Evolutionary conservation across 768 basidiomycete genomes (phyloP), one percentile per base, ranked within the genome.

Genomic region (Butyriboletus loyo): DNA sequence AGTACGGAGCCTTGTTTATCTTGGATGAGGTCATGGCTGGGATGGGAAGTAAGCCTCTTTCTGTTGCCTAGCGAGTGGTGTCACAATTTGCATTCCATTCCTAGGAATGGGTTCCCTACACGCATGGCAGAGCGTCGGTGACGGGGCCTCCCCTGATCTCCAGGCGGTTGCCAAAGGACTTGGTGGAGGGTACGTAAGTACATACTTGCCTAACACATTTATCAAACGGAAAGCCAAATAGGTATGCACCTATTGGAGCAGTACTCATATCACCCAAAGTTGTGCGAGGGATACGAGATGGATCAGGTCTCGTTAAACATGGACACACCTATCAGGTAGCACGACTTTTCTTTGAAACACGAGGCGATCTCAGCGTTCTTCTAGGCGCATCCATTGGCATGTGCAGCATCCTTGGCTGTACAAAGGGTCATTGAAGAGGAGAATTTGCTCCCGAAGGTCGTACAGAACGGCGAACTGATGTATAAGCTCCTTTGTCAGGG

Each of bases 11-110:
- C 37, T 69, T 96, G 17, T 86, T 93, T 67, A 90, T 94, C 37
- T 77, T 93, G 32, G 93, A 96, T 62, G 93, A 95, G 71, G 88
- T 93, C 41, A 93, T 95, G 92, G 84, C 85, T 64, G 91, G 91
- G 39, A 92, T 93, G 87, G 90, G 92, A 52, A 83, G 91, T 87
- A 65, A 70, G 87, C 76, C 35, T 31, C 47, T 36, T 24, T 50
- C 42, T 17, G n/a, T 47, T 41, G 24, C 34, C 24, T 6, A 15
- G 15, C 27, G n/a, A 40, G 30, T 11, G 24, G 14, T 37, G n/a
- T 32, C 46, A 42, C 46, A 27, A 47, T 37, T 13, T 8, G 11
- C 36, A 46, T 30, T 39, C 8, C 36, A 46, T 30, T 39, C 8
- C 22, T 55, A 91, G 88, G 90, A 27, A 89, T 93, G 84, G 92